Evolutionary conservation across 768 basidiomycete genomes (phyloP), one percentile per base, ranked within the genome.

Genomic region (Calocera viscosa): DNA sequence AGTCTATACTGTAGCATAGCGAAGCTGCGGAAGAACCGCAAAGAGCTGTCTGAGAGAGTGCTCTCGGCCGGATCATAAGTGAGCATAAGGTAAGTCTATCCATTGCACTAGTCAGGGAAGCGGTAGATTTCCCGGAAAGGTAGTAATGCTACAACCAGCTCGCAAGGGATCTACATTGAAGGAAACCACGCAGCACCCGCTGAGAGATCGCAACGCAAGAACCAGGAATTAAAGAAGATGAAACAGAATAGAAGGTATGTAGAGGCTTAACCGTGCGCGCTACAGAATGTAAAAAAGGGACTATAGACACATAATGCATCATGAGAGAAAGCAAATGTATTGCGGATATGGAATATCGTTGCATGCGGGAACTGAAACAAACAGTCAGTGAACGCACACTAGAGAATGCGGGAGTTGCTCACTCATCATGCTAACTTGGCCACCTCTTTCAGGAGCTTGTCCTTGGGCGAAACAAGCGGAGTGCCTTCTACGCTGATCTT

Each of bases 401-500:
- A 5, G 5, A 38, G 5, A 14, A 38, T 5, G 35, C 14, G 7
- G 35, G 7, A 47, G 5, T 26, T 32, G 30, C 53, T 12, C 19
- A 60, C 53, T 60, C 53, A 60, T 60, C 53, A 60, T 60, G 53
- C 53, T 32, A 60, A 60, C 53, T 60, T 60, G 26, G 53, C 53
- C 53, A 60, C 53, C 65, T 69, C 72, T 64, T 69, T 72, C 49
- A 75, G 66, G 35, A 78, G 71, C 71, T 78, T 78, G 68, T 75
- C 72, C 64, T 72, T 74, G n/a, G 78, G 78, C 53, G 72, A 72
- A 49, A 75, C 69, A 63, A 70, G 67, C 3, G 75, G 75, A 64
- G 74, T 74, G 34, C 77, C 77, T n/a, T 75, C 72, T n/a, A 76
- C 73, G 16, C 71, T 72, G 68, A 79, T 75, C 69, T 74, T 74